Evolutionary conservation across 2,329 filamentous ascomycete species (phyloP).

Genomic region (Monosporascus sp.): DNA sequence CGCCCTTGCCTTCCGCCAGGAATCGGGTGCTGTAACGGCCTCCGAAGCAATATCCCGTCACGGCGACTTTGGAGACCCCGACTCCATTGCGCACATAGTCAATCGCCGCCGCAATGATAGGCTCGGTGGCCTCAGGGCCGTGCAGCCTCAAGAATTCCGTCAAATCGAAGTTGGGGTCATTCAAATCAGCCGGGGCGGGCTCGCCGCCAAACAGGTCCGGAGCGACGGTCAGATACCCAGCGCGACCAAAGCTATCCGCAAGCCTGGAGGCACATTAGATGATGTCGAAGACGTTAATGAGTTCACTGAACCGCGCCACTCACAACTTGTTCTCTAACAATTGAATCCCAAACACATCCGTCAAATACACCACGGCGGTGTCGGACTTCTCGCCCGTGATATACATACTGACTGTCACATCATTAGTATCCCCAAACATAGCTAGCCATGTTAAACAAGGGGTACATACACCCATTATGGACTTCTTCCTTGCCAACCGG

Average conservation of each 20-base stretch:
- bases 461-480: conserved; percentile 20
- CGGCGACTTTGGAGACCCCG: conserved; percentile 49
- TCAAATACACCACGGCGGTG: conserved; percentile 27
- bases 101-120: conserved; percentile 42
- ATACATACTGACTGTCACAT: conserved; percentile 26
- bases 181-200: conserved; percentile 26
- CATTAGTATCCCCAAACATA: conserved; percentile 2
- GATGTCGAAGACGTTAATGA: background rate
- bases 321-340: conserved; percentile 26
- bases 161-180: conserved; percentile 20
- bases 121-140: conserved; percentile 36
- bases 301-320: background rate
- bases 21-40: conserved; percentile 53
- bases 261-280: conserved; percentile 14
- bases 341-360: conserved; percentile 29
- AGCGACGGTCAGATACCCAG: conserved; percentile 28
- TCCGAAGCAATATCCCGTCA: conserved; percentile 62
- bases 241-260: conserved; percentile 32
- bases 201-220: conserved; percentile 30
- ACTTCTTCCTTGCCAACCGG: conserved; percentile 25
- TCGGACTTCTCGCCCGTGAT: conserved; percentile 23
- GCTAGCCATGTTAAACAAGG: background rate
- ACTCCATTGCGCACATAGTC: conserved; percentile 40
- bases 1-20: conserved; percentile 43
- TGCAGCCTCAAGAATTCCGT: conserved; percentile 31